Conservation (phyloP, 495 filamentous ascomycete species). For the Neurospora sp. region DNA sequence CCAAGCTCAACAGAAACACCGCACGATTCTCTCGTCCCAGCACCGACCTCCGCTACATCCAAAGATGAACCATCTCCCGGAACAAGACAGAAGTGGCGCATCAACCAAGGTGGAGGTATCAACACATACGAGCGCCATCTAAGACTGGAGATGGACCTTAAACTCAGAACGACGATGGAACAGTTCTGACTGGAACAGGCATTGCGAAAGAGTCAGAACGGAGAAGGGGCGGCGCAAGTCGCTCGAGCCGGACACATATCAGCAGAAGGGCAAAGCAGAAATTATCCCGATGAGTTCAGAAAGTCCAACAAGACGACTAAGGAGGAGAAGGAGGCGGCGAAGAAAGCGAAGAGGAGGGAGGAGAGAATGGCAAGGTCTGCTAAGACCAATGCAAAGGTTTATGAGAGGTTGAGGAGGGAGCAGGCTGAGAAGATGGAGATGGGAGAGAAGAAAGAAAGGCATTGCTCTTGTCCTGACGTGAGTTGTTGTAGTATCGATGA, state of each 20-base stretch:
- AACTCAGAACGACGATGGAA: neutral
- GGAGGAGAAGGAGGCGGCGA: neutral
- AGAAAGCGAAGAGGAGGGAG: neutral
- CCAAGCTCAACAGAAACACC: neutral
- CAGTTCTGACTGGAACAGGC: neutral
- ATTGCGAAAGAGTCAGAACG: neutral
- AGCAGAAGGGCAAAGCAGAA: neutral
- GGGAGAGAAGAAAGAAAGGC: neutral
- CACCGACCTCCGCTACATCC: neutral
- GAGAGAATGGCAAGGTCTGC: neutral
- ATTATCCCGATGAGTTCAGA: neutral
- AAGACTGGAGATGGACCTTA: neutral
- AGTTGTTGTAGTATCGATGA: neutral
- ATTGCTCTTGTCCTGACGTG: neutral
- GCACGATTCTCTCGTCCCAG: rapidly evolving
- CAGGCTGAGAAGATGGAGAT: neutral
- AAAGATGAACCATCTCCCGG: neutral
- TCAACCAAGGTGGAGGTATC: neutral
- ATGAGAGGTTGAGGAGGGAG: neutral
- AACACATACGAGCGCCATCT: neutral
- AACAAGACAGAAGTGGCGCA: neutral
- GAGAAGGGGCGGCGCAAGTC: too few relatives aligned
- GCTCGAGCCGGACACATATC: too few relatives aligned
- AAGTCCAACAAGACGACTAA: neutral
- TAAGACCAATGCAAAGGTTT: neutral